Evolutionary conservation across 2,329 filamentous ascomycete genomes (phyloP).

Genomic region (Colletotrichum australisinense): DNA sequence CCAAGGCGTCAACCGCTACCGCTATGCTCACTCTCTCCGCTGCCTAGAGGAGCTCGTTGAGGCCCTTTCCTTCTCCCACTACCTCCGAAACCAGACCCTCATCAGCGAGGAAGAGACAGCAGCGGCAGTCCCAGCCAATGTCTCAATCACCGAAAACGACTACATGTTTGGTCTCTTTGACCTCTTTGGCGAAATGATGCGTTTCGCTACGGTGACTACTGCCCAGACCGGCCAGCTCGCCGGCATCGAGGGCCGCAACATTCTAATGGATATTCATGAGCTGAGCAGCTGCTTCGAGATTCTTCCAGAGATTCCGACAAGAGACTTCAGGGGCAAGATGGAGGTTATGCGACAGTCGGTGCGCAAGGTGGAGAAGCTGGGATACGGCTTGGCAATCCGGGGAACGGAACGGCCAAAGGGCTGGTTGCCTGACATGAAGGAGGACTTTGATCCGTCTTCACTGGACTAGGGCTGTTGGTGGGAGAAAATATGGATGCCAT

Average conservation of each 20-base stretch:
- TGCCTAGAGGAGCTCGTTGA: constrained; percentile 96
- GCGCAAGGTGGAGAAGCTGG: constrained; percentile 90
- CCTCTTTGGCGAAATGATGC: constrained; percentile 95
- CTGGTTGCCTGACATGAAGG: constrained; percentile 83
- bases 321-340: constrained; percentile 80
- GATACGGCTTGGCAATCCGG: constrained; percentile 88
- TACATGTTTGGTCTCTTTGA: constrained; percentile 94
- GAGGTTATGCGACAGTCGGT: constrained; percentile 89
- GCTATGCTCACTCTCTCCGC: constrained; percentile 83
- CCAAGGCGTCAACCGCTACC: constrained; percentile 81
- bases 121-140: constrained; percentile 58
- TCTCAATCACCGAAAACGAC: constrained; percentile 81
- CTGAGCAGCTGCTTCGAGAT: constrained; percentile 82
- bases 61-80: constrained; percentile 88
- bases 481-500: not conserved
- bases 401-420: constrained; percentile 91
- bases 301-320: constrained; percentile 69
- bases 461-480: constrained; percentile 1
- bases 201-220: constrained; percentile 90
- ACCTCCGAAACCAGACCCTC: constrained; percentile 81
- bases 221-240: constrained; percentile 74
- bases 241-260: constrained; percentile 59
- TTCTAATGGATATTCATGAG: constrained; percentile 84
- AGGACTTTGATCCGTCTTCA: constrained; percentile 36
- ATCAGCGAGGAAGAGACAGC: constrained; percentile 74